Percentiles rank a stretch among this genome's conserved stretches.
These are phyloP conservation scores for Psilocybe subaeruginosa DNA, from an alignment of 768 basidiomycete species.

Conservation along the genomic window DNA sequence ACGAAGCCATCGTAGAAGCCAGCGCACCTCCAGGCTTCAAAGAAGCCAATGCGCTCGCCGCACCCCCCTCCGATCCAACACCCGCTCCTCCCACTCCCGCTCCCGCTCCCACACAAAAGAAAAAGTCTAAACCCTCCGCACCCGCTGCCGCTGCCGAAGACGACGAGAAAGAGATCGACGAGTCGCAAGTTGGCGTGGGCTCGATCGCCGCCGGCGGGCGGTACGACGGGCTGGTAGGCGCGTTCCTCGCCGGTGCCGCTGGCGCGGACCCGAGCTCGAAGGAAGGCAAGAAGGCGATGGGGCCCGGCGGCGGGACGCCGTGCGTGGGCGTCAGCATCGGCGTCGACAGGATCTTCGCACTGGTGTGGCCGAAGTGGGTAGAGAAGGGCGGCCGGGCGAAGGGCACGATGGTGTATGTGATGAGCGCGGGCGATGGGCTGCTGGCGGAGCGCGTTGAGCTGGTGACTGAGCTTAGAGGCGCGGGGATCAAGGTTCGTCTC, in stretches of 20 bases:
- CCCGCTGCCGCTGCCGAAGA: constrained; percentile 28
- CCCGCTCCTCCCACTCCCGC: constrained; percentile 29
- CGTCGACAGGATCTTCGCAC: constrained; percentile 89
- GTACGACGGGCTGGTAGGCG: constrained; percentile 93
- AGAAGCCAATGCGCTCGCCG: constrained; percentile 47
- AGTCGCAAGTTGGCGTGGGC: constrained; percentile 94
- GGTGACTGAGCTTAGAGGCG: constrained; percentile 78
- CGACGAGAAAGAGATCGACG: constrained; percentile 87
- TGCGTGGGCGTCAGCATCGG: constrained; percentile 95
- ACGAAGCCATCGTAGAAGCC: constrained; percentile 92
- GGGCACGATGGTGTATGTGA: constrained; percentile 91
- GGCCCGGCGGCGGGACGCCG: constrained; percentile 51
- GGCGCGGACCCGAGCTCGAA: constrained; percentile 45
- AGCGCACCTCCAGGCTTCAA: constrained; percentile 90
- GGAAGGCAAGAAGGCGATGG: constrained; percentile 59
- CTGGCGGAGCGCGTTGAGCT: constrained; percentile 83
- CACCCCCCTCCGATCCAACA: constrained; percentile 23
- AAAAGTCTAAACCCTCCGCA: constrained; percentile 44
- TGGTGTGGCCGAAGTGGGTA: constrained; percentile 87
- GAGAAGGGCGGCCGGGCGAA: constrained; percentile 82
- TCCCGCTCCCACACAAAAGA: constrained; percentile 24
- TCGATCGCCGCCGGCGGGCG: constrained; percentile 98
- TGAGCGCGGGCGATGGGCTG: constrained; percentile 89
- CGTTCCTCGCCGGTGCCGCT: constrained; percentile 85
- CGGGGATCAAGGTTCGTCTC: constrained; percentile 78